phyloP scores from a whole-genome alignment of 1,284 basidiomycete genomes.

The Porogramme epimiltina region DNA sequence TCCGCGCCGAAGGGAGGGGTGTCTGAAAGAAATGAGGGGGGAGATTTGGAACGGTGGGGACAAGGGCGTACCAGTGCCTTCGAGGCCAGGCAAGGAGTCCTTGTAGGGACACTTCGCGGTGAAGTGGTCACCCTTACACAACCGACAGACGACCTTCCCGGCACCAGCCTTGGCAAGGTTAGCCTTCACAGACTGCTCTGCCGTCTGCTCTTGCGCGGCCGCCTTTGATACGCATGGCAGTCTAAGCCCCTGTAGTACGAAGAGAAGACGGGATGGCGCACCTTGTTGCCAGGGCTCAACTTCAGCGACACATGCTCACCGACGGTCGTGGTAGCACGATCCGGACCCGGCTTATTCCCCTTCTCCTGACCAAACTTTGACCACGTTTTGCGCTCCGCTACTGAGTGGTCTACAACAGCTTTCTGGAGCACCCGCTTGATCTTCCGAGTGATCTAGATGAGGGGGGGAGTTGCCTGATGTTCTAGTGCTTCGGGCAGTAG shows the following conservation, averaged over 20 bases:
- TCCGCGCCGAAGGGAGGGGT: conserved; percentile 61
- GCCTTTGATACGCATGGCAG: conserved; percentile 33
- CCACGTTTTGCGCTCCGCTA: conserved; percentile 94
- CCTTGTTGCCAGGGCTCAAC: conserved; percentile 84
- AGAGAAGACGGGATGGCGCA: conserved; percentile 32
- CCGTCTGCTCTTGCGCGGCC: conserved; percentile 68
- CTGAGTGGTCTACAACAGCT: conserved; percentile 90
- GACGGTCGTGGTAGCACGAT: conserved; percentile 94
- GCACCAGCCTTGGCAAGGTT: conserved; percentile 73
- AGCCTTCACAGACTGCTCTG: conserved; percentile 72
- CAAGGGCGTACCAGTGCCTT: conserved; percentile 48
- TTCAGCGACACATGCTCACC: conserved; percentile 91
- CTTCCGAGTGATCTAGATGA: conserved; percentile 75
- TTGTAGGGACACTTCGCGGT: conserved; percentile 99
- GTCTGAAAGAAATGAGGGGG: conserved; percentile 29
- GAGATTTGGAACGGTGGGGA: conserved; percentile 7
- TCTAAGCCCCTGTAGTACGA: neutral
- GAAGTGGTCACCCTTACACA: conserved; percentile 97
- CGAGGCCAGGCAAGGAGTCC: conserved; percentile 85
- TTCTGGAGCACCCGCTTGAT: conserved; percentile 90
- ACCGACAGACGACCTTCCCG: conserved; percentile 90
- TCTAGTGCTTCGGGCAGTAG: neutral
- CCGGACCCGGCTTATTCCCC: conserved; percentile 87
- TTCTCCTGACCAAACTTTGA: conserved; percentile 94
- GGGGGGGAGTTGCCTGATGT: neutral